These are phyloP conservation scores for Maudiozyma serrabonitensis DNA, from an alignment of 805 yeast genomes.

Conservation along the genomic window DNA sequence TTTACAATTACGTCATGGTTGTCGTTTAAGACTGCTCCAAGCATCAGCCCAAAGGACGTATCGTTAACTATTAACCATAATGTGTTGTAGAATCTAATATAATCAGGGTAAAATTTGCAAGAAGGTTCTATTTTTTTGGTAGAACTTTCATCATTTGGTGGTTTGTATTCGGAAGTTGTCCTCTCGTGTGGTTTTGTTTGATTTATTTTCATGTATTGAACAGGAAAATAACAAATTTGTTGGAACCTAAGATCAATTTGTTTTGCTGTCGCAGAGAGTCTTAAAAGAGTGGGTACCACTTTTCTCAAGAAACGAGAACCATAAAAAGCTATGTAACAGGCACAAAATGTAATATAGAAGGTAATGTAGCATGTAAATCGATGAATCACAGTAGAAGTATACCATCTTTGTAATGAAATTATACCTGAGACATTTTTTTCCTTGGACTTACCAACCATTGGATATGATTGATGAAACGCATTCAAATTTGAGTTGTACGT, in stretches of 20 bases:
- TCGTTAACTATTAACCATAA: constrained; percentile 85
- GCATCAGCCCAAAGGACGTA: constrained; percentile 56
- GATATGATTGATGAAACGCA: constrained; percentile 11
- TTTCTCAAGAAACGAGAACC: constrained; percentile 13
- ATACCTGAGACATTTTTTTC: not conserved
- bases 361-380: not conserved
- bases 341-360: constrained; percentile 3
- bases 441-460: not conserved
- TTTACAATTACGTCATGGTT: constrained; percentile 31
- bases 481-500: constrained; percentile 15
- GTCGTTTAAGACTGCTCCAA: constrained; percentile 40
- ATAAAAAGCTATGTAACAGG: constrained; percentile 12
- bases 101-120: constrained; percentile 45
- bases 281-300: constrained; percentile 12
- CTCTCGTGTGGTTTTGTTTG: constrained; percentile 10
- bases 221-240: constrained; percentile 71
- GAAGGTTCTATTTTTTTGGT: constrained; percentile 24
- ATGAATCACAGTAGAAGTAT: not conserved
- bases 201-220: constrained; percentile 55
- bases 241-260: constrained; percentile 72
- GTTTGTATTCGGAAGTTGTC: constrained; percentile 11
- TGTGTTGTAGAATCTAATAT: constrained; percentile 74
- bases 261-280: constrained; percentile 51
- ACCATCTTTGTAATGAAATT: not conserved
- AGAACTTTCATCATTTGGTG: constrained; percentile 7